phyloP scores from a whole-genome alignment of 1,284 basidiomycete genomes.

The Fomes fomentarius region DNA sequence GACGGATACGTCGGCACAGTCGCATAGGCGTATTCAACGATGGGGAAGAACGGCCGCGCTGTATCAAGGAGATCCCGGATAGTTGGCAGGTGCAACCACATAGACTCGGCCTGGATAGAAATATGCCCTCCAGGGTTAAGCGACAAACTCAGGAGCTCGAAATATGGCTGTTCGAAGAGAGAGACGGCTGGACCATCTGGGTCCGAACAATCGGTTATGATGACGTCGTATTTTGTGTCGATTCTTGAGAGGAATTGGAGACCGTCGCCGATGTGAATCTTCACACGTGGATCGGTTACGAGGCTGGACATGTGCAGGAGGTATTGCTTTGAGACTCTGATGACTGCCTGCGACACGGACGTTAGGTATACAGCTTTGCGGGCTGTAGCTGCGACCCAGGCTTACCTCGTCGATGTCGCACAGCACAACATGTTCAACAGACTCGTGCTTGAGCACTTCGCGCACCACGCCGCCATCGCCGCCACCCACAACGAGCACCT shows the following conservation, averaged over 20 bases:
- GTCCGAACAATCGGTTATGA: conserved; percentile 98
- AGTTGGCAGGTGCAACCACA: conserved; percentile 73
- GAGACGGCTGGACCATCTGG: conserved; percentile 94
- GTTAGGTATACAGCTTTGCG: not conserved
- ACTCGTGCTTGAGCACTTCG: conserved; percentile 93
- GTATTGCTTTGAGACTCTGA: conserved; percentile 91
- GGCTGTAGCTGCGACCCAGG: too few relatives aligned
- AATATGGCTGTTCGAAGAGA: conserved; percentile 97
- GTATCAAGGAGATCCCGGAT: conserved; percentile 75
- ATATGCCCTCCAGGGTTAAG: conserved; percentile 90
- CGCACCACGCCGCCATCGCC: conserved; percentile 96
- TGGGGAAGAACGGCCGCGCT: conserved; percentile 80
- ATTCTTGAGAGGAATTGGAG: conserved; percentile 84
- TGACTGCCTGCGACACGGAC: conserved; percentile 63
- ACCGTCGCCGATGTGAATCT: too few relatives aligned
- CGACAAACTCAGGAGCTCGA: conserved; percentile 69
- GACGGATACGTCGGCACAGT: conserved; percentile 97
- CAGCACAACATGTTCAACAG: conserved; percentile 92
- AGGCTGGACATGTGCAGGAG: conserved; percentile 93
- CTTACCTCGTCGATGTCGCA: conserved; percentile 96
- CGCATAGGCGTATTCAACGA: conserved; percentile 91
- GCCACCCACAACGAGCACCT: conserved; percentile 95
- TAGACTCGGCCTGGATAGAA: conserved; percentile 93
- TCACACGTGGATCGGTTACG: conserved; percentile 38
- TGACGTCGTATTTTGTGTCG: conserved; percentile 91